Evolutionary conservation across 345 rosid species (phyloP).

Genomic region (Schrenkiella parvula): DNA sequence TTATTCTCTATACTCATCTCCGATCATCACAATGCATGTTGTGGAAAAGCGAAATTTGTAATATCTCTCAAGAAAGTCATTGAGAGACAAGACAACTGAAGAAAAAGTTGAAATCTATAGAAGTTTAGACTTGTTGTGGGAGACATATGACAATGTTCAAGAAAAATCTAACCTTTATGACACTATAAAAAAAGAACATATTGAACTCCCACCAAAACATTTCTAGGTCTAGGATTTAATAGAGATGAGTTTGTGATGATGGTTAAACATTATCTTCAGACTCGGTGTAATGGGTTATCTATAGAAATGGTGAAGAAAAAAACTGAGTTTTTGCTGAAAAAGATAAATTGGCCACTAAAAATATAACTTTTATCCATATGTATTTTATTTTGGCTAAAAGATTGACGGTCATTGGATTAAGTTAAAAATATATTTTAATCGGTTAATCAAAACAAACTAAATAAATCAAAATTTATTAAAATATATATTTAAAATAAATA

Average conservation of each 20-base stretch:
- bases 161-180: background rate
- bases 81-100: slow-evolving; percentile 4
- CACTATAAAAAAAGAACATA: background rate
- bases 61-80: slow-evolving; percentile 13
- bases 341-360: too few species aligned
- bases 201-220: background rate
- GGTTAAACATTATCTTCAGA: background rate
- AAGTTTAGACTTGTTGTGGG: background rate
- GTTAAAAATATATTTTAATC: too few species aligned
- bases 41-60: background rate
- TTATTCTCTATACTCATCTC: background rate
- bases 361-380: too few species aligned
- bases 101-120: background rate
- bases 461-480: too few species aligned
- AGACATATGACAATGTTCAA: background rate
- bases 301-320: background rate
- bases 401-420: too few species aligned
- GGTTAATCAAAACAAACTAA: too few species aligned
- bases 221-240: background rate
- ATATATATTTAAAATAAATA: too few species aligned
- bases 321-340: background rate
- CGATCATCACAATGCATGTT: background rate
- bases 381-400: too few species aligned
- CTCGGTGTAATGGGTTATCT: background rate
- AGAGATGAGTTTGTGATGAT: background rate